A percentile compares a stretch with the other conserved stretches of the same genome.
phyloP scores from a whole-genome alignment of 441 rosid species.

The Aquilaria agallochum region DNA sequence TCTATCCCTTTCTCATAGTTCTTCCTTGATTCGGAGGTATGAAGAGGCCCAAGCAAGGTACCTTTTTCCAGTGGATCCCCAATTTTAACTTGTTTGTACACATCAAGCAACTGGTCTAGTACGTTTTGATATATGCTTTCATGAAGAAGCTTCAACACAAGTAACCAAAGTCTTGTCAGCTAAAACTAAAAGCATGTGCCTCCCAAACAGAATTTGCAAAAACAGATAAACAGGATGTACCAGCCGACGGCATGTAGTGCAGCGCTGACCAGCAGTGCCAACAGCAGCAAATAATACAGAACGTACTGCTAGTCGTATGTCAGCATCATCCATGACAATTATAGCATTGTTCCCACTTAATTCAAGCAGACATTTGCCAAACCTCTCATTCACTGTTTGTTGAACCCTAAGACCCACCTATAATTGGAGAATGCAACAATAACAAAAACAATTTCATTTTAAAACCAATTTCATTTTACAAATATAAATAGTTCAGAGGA shows the following conservation, averaged over 20 bases:
- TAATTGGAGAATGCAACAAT: slow-evolving; percentile 8
- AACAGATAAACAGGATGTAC: slow-evolving; percentile 26
- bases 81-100: slow-evolving; percentile 88
- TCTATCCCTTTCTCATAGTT: slow-evolving; percentile 87
- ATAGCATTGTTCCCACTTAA: slow-evolving; percentile 97
- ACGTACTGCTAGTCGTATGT: slow-evolving; percentile 75
- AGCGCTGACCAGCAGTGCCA: slow-evolving; percentile 98
- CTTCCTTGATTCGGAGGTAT: slow-evolving; percentile 70
- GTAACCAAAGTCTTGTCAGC: slow-evolving; percentile 11
- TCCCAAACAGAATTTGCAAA: no score
- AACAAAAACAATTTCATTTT: background rate
- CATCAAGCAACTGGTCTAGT: slow-evolving; percentile 65
- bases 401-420: slow-evolving; percentile 88
- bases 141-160: slow-evolving; percentile 68
- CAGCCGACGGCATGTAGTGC: slow-evolving; percentile 99
- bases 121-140: slow-evolving; percentile 72
- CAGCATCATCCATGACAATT: slow-evolving; percentile 91
- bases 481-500: no score
- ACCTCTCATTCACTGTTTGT: slow-evolving; percentile 75
- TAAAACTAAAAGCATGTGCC: no score
- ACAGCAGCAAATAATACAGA: slow-evolving; percentile 94
- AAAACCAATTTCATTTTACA: background rate
- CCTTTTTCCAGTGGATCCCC: slow-evolving; percentile 96
- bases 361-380: slow-evolving; percentile 92
- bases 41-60: slow-evolving; percentile 85